Base-by-base conservation (phyloP, 805 yeast genomes). In the Candida montana region DNA sequence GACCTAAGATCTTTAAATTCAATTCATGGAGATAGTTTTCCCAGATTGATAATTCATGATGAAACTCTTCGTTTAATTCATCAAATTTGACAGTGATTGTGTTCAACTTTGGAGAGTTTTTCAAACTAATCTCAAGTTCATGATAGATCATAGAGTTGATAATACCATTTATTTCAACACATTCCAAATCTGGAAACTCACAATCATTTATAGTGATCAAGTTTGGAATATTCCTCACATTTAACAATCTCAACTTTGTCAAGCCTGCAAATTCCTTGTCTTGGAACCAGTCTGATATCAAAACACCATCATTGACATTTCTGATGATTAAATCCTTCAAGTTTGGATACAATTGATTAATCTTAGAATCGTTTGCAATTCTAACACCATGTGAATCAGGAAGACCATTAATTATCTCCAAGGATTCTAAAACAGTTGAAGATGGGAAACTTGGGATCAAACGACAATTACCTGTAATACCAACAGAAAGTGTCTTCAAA, bases 1-100 rank as follows among this genome's bases (percentile, higher is more conserved):
- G 30, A 20, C 36, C 18, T 12, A 18, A 28, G 7, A 42, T 20
- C 23, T 37, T 37, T 17, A 42, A 31, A 10, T 26, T 30, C 19
- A 42, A 26, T 12, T 34, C 34, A 27, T 37, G 31, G n/a, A 31
- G 19, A 13, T 34, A 37, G 19, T 42, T 31, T 15, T 34, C 41
- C 41, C 45, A 37, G 7, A 42, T 31, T 10, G 45, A 37, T 10
- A 26, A 12, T 8, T 38, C 35, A 12, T 37, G 31, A n/a, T 30
- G 27, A 7, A 41, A 19, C 15, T 37, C 33, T 24, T 41, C 40
- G 19, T 40, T 30, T 13, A 41, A 28, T 12, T 41, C 37, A 13
- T 37, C 55, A 9, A 39, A 42, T 3, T 29, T 52, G 16, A 40
- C 51, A n/a, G 46, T 49, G 5, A 31, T 16, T 1, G 52, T 52